Evolutionary conservation across 2,329 filamentous ascomycete species (phyloP), one percentile per base, ranked within the genome.

Genomic region (Penicillium sp.): DNA sequence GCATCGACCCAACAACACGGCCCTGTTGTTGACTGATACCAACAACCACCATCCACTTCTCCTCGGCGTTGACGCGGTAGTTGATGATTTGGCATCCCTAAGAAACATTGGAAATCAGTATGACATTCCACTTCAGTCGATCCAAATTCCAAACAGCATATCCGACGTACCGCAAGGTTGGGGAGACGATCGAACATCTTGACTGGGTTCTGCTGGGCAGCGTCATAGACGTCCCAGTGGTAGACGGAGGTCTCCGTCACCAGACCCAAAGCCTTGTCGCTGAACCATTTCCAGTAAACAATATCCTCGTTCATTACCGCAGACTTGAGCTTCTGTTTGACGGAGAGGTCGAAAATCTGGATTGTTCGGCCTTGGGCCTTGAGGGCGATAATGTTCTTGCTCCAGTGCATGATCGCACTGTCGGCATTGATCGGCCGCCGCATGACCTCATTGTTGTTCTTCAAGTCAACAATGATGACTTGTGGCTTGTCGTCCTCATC

Each of bases 351-450:
- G 81, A 99, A 99, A 78, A 99, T 96, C 83, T 99, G 96, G 65
- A 99, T 87, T 69, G 95, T 99, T 76, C 93, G 88, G 67, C 90
- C 91, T 79, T 97, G 92, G 53, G 95, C 94, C 82, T 96, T 97
- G 70, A 99, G 87, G 66, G 96, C 95, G 75, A 99, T 98, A 78
- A 99, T 92, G 79, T 97, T 92, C 78, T 90, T 91, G 72, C 86
- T 90, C 92, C 92, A 97, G 87, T 99, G 95, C 95, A 99, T 98
- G 78, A 99, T 97, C 73, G 96, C 95, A 87, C 93, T 98, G 83
- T 99, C 95, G 75, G 95, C 95, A 85, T 97, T 98, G 84, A 99
- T 99, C 53, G 94, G 92, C 77, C 94, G 88, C 74, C 91, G 90
- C 72, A 92, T 95, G 78, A 97, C 89, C 84, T 95, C 94, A 87